Evolutionary conservation across 2,329 filamentous ascomycete genomes (phyloP), one percentile per base, ranked within the genome.

Genomic region (Metarhizium rileyi): DNA sequence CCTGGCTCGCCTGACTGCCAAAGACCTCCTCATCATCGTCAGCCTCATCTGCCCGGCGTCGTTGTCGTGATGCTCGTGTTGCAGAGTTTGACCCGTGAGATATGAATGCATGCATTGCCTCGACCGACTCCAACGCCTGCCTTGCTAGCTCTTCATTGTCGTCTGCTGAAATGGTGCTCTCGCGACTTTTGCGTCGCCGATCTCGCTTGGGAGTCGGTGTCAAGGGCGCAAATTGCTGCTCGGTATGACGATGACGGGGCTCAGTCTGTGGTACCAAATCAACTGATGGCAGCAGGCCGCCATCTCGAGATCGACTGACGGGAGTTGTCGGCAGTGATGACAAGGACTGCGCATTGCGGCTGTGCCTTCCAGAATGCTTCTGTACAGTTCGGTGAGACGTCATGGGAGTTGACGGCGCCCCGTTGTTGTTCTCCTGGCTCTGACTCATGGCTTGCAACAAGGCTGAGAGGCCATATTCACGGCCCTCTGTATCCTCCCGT

Each of bases 291-390:
- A 82, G 71, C 57, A 86, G 75, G 4, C 71, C 74, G 16, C 69
- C 66, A 44, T 71, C 74, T 30, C 68, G 66, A 12, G 71, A 67
- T 46, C 78, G 75, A 41, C 73, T 65, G 14, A 80, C 75, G 9
- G 89, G 88, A 2, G 89, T 95, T 5, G 81, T 82, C 7, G 89
- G 89, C 5, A 95, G 72, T 1, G 90, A 93, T 1, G 90, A 94
- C 64, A 95, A 73, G 42, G 88, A 93, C 63, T 94, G 88, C 27
- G 83, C 80, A 51, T 84, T 87, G 56, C 89, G 81, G 18, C 77
- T 80, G 63, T 95, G 89, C 50, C 80, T 80, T 49, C 77, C 70
- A 51, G 64, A 75, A 60, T 71, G 76, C 64, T 67, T 75, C 52
- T 65, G 71, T 25, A 63, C 70, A 55, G 64, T 69, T 50, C 69